Percentiles rank a stretch among this genome's conserved stretches.
Evolutionary conservation across 139 green algal genomes (phyloP).

Genomic region (Trebouxia sp.): DNA sequence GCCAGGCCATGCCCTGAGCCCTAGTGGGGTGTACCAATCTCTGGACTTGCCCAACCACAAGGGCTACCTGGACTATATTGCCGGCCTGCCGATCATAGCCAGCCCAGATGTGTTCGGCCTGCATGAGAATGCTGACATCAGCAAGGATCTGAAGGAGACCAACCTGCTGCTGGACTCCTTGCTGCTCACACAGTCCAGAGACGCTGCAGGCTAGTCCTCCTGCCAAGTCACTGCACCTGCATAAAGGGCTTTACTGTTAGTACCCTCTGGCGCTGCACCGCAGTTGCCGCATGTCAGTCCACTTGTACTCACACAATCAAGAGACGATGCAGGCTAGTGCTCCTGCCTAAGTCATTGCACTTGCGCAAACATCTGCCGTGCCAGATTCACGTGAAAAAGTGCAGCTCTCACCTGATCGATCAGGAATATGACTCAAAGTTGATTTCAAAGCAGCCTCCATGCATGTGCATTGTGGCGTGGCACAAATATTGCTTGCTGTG

Average conservation of each 20-base stretch:
- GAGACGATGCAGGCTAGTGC: slow-evolving; percentile 27
- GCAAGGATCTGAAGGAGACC: slow-evolving; percentile 66
- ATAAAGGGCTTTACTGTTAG: too few relatives aligned
- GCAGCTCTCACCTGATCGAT: too few relatives aligned
- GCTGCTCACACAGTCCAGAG: slow-evolving; percentile 47
- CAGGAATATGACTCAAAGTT: too few relatives aligned
- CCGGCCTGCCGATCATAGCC: slow-evolving; percentile 58
- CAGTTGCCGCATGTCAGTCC: too few relatives aligned
- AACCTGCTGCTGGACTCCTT: slow-evolving; percentile 41
- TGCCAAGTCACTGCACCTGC: too few relatives aligned
- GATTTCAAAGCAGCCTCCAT: too few relatives aligned
- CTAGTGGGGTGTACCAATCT: slow-evolving; percentile 59
- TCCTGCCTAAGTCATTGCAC: too few relatives aligned
- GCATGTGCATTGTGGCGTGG: not conserved
- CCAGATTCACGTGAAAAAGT: too few relatives aligned
- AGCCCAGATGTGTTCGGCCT: slow-evolving; percentile 71
- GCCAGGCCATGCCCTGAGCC: slow-evolving; percentile 49
- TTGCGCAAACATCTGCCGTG: too few relatives aligned
- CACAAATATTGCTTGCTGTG: not conserved
- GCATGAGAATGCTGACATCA: slow-evolving; percentile 81
- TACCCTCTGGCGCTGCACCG: too few relatives aligned
- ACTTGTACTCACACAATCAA: slow-evolving; percentile 51
- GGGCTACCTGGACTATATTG: slow-evolving; percentile 75
- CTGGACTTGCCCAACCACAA: slow-evolving; percentile 55
- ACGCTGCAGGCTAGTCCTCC: slow-evolving; percentile 15